These are phyloP conservation scores for Carex myosuroides DNA, from an alignment of 176 grass and related monocot genomes.

Conservation along the genomic window DNA sequence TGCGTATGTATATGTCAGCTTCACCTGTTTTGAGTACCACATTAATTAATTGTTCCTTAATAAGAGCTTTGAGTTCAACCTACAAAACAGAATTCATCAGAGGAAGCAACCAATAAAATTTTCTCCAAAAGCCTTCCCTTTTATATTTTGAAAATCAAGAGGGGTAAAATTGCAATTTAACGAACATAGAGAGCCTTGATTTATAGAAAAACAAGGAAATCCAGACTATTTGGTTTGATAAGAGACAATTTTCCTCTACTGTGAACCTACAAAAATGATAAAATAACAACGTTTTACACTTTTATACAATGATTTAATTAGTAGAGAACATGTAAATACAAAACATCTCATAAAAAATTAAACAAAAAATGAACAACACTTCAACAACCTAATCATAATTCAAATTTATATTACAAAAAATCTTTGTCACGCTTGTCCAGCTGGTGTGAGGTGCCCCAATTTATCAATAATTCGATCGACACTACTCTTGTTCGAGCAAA, in stretches of 20 bases:
- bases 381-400: conserved; percentile 4
- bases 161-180: neutral
- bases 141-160: neutral
- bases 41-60: neutral
- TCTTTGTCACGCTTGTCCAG: neutral
- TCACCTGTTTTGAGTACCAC: neutral
- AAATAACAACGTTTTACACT: conserved; percentile 6
- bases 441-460: neutral
- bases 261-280: neutral
- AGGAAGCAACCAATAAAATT: neutral
- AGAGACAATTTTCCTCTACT: neutral
- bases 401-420: neutral
- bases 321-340: neutral
- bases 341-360: neutral
- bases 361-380: neutral
- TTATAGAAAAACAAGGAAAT: neutral
- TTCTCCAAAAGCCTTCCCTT: neutral
- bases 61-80: neutral
- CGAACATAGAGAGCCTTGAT: neutral
- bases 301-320: conserved; percentile 14
- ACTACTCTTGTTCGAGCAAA: conserved; percentile 13
- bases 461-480: conserved; percentile 8
- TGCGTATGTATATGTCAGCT: neutral
- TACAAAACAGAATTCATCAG: neutral
- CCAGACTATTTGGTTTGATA: neutral